A percentile compares a stretch with the other conserved stretches of the same genome.
Evolutionary conservation across 177 flowering plant genomes (phyloP).

Genomic region (Vitis hybrid): DNA sequence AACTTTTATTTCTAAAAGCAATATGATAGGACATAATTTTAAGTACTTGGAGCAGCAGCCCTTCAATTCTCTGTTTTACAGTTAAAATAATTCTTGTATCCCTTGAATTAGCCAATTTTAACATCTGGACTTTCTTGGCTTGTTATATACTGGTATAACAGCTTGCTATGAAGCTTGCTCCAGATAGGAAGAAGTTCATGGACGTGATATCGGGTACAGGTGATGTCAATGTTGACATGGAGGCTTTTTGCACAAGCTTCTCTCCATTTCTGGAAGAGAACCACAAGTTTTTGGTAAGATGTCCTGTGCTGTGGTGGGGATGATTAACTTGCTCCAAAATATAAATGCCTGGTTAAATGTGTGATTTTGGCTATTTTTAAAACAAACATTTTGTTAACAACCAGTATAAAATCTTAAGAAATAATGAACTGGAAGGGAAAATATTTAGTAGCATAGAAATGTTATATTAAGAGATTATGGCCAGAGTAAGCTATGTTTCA

Average conservation of each 20-base stretch:
- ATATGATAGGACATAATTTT: background rate
- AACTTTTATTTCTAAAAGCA: too few species aligned
- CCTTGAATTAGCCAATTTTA: background rate
- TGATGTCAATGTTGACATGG: constrained; percentile 66
- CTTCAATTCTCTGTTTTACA: background rate
- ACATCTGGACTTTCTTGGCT: background rate
- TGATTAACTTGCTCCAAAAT: background rate
- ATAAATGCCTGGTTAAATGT: background rate
- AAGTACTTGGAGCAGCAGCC: background rate
- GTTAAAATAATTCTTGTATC: background rate
- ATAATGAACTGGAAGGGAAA: too few species aligned
- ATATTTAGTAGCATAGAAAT: too few species aligned
- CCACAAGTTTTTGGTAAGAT: constrained; percentile 83
- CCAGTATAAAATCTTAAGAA: too few species aligned
- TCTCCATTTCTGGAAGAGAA: constrained; percentile 76
- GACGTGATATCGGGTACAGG: constrained; percentile 65
- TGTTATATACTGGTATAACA: constrained; percentile 23
- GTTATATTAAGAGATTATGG: too few species aligned
- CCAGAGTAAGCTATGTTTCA: too few species aligned
- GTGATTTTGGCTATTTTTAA: background rate
- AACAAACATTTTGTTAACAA: too few species aligned
- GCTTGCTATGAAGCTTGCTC: constrained; percentile 94
- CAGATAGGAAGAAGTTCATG: constrained; percentile 91
- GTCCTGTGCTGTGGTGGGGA: background rate
- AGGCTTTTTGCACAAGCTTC: constrained; percentile 63